Evolutionary conservation across 2,329 filamentous ascomycete species (phyloP).

Genomic region (Aspergillus fischeri): DNA sequence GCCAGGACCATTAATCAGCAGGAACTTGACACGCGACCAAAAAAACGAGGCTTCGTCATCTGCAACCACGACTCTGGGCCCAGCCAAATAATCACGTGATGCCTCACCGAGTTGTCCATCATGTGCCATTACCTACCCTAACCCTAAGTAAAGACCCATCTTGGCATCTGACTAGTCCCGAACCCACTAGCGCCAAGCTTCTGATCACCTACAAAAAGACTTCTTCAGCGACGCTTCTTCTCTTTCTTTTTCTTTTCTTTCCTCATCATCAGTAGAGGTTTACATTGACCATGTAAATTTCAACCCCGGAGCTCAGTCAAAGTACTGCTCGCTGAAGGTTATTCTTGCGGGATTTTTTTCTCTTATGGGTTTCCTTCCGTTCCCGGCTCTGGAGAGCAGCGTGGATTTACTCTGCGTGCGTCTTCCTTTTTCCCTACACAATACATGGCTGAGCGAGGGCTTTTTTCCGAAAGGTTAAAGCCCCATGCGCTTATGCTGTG

Average conservation of each 20-base stretch:
- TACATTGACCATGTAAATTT: slow-evolving; percentile 48
- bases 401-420: slow-evolving; percentile 18
- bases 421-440: slow-evolving; percentile 43
- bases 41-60: no score
- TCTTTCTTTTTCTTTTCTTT: slow-evolving; percentile 36
- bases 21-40: no score
- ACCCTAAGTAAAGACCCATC: slow-evolving; percentile 10
- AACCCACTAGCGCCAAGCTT: slow-evolving; percentile 19
- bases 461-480: slow-evolving; percentile 30
- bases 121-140: slow-evolving; percentile 3
- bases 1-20: no score
- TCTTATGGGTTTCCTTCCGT: slow-evolving; percentile 47
- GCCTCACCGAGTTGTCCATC: background rate
- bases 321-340: slow-evolving; percentile 48
- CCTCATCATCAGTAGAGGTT: slow-evolving; percentile 51
- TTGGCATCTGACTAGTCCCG: slow-evolving; percentile 14
- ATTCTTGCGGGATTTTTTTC: slow-evolving; percentile 40
- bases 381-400: slow-evolving; percentile 45
- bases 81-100: background rate
- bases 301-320: slow-evolving; percentile 44
- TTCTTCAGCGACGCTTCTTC: slow-evolving; percentile 8
- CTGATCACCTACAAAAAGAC: slow-evolving; percentile 27
- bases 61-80: background rate
- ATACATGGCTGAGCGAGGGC: slow-evolving; percentile 44
- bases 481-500: slow-evolving; percentile 45